Conservation (phyloP, 352 stramenopile genomes). For the Blastocystis hominis region DNA sequence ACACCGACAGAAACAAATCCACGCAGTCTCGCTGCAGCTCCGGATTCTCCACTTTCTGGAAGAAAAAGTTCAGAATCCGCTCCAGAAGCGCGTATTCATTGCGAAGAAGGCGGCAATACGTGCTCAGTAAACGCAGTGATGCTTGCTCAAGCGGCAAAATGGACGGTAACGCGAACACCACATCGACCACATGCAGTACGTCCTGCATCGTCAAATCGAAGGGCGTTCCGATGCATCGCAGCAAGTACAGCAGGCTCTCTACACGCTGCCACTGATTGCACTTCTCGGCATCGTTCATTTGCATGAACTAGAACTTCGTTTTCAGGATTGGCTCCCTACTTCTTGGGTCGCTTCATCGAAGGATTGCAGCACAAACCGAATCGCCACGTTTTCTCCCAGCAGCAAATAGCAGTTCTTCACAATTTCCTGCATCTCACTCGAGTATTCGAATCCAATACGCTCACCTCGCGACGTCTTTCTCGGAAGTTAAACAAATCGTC, state of each 20-base stretch:
- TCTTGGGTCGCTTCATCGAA: neutral
- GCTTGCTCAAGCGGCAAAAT: neutral
- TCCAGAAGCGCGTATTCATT: neutral
- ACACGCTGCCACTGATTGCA: neutral
- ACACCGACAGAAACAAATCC: neutral
- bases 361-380: neutral
- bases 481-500: neutral
- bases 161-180: neutral
- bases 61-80: neutral
- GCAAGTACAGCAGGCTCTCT: neutral
- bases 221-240: neutral
- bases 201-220: neutral
- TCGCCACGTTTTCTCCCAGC: neutral
- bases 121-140: neutral
- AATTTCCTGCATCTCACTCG: neutral
- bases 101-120: neutral
- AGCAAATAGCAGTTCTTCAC: neutral
- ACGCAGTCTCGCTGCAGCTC: neutral
- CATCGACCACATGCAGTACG: neutral
- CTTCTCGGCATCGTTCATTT: neutral
- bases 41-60: neutral
- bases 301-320: neutral
- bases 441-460: neutral
- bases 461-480: neutral
- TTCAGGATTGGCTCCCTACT: neutral